Evolutionary conservation across 106 monocot genomes (phyloP).

Genomic region (Vanilla planifolia): DNA sequence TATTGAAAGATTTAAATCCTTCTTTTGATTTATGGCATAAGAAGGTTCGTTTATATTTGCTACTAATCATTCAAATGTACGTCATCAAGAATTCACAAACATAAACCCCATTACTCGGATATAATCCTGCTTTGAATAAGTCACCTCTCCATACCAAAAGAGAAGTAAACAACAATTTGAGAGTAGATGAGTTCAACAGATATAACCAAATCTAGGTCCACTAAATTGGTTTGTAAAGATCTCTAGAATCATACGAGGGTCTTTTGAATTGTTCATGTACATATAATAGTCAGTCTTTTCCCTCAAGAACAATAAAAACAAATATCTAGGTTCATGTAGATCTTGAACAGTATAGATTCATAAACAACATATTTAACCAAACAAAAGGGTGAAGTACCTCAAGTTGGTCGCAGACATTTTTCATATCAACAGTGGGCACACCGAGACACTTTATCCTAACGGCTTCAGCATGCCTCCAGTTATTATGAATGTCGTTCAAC

Average conservation of each 20-base stretch:
- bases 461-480: slow-evolving; percentile 88
- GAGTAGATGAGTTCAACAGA: neutral
- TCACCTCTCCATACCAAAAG: neutral
- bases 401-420: slow-evolving; percentile 85
- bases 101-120: too few species aligned
- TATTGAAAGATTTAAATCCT: too few species aligned
- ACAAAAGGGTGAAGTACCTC: slow-evolving; percentile 45
- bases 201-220: neutral
- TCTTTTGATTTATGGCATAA: too few species aligned
- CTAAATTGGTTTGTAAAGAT: too few species aligned
- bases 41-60: too few species aligned
- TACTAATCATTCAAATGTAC: too few species aligned
- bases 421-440: slow-evolving; percentile 99
- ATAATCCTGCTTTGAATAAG: neutral
- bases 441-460: slow-evolving; percentile 96
- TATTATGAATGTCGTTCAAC: slow-evolving; percentile 96
- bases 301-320: too few species aligned
- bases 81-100: too few species aligned
- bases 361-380: neutral
- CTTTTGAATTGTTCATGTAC: too few species aligned
- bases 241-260: too few species aligned
- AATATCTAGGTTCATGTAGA: neutral
- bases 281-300: too few species aligned
- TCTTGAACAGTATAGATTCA: neutral
- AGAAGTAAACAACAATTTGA: neutral